phyloP scores from a whole-genome alignment of 176 grass and related monocot genomes.

The Tuctoria greenei region DNA sequence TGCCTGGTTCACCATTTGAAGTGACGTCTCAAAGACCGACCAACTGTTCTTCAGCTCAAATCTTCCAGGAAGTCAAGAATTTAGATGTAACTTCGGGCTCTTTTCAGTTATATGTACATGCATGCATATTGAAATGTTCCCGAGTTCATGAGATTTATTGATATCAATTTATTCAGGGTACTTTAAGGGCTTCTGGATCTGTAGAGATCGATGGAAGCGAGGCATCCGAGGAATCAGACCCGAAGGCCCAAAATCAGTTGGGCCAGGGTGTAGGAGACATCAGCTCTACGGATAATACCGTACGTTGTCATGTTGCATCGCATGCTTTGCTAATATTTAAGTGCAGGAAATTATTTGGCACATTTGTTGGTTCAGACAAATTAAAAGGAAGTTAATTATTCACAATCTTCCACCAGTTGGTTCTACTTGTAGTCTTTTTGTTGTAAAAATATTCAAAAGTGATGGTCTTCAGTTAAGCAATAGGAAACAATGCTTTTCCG shows the following conservation, averaged over 20 bases:
- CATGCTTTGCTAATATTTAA: slow-evolving; percentile 5
- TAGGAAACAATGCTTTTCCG: not conserved
- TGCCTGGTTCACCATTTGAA: slow-evolving; percentile 29
- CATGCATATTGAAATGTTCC: not conserved
- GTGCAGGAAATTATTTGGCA: not conserved
- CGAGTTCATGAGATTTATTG: not conserved
- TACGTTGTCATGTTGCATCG: slow-evolving; percentile 6
- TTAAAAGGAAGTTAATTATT: not conserved
- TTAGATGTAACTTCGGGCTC: slow-evolving; percentile 42
- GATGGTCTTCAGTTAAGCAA: not conserved
- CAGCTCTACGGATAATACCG: not conserved
- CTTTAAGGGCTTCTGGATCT: not conserved
- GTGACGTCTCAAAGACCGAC: slow-evolving; percentile 25
- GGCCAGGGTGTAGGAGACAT: not conserved
- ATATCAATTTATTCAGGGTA: slow-evolving; percentile 40
- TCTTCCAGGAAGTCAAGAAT: slow-evolving; percentile 31
- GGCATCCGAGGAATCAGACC: slow-evolving; percentile 30
- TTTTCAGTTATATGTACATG: not conserved
- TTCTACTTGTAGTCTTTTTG: not conserved
- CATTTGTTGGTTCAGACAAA: not conserved
- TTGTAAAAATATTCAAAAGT: not conserved
- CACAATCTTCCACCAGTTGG: not conserved
- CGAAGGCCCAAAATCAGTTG: not conserved
- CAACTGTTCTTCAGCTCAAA: slow-evolving; percentile 10
- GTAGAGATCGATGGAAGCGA: slow-evolving; percentile 24